phyloP scores from a whole-genome alignment of 2,329 filamentous ascomycete species.

The Lasiodiplodia theobromae region DNA sequence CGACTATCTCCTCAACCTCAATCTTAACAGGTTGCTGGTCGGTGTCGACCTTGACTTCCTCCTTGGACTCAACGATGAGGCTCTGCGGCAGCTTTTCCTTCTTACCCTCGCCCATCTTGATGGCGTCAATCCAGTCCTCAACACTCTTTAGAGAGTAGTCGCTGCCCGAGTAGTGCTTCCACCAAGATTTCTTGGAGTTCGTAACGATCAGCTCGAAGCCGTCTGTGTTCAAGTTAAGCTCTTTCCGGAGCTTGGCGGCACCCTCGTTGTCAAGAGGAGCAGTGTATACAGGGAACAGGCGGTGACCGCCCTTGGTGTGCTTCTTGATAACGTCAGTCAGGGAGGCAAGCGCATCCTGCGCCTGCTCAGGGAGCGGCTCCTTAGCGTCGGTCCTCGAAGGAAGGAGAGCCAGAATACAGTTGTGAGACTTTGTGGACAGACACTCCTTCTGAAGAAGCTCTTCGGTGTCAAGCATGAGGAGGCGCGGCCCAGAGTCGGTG shows the following conservation, averaged over 20 bases:
- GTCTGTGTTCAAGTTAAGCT: constrained; percentile 66
- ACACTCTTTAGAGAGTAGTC: constrained; percentile 67
- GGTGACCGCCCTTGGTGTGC: constrained; percentile 69
- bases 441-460: constrained; percentile 74
- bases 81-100: constrained; percentile 73
- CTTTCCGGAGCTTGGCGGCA: constrained; percentile 61
- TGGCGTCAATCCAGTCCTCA: constrained; percentile 88
- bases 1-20: constrained; percentile 41
- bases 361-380: constrained; percentile 43
- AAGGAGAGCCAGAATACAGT: constrained; percentile 77
- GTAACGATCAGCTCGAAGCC: constrained; percentile 78
- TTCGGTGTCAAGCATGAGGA: constrained; percentile 69
- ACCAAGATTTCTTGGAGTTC: constrained; percentile 88
- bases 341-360: constrained; percentile 60
- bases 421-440: constrained; percentile 76
- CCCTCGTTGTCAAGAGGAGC: constrained; percentile 70
- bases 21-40: constrained; percentile 43
- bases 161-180: constrained; percentile 71
- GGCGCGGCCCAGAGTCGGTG: constrained; percentile 63
- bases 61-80: constrained; percentile 41
- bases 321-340: constrained; percentile 80
- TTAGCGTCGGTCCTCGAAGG: constrained; percentile 53
- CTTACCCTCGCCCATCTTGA: constrained; percentile 83
- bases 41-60: constrained; percentile 37
- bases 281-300: constrained; percentile 83